Base-by-base conservation (phyloP, 371 early-diverging fungal species). In the Nematocida sp. region DNA sequence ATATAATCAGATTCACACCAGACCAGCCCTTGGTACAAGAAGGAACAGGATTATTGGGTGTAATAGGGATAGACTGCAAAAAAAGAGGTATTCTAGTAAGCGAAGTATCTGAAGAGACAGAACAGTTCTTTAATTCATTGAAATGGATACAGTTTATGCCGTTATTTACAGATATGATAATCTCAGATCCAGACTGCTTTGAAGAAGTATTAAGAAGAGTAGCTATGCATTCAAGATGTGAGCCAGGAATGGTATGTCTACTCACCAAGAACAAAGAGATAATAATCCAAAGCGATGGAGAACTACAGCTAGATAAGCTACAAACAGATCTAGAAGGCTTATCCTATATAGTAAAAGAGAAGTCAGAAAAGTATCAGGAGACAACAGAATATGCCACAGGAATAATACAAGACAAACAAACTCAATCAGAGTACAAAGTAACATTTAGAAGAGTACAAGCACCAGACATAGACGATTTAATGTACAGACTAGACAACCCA, bases 261-360 rank as follows among this genome's bases (percentile, higher is more conserved):
- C 23, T 75, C 43, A 43, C 25, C 0, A 32, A 38, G 31, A 21
- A 40, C 9, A 27, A 55, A 2, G 49, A 60, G 31, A 48, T 70
- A 7, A 52, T 57, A 21, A 47, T 70, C 1, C 32, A 46, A 21
- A 70, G 74, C 29, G 74, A 70, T 70, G 74, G 74, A 2, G 46
- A 32, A 3, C 62, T 70, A 3, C 74, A 70, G 43, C 21, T 70
- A 29, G 74, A 70, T 43, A 70, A 70, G 37, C 47, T 70, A 54
- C 15, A 48, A 46, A 70, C 74, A n/a, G 74, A 70, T 60, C 23
- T 70, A 35, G 74, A 70, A 29, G 74, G 60, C 0, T 37, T 70
- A 5, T 5, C 25, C 9, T 70, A 38, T 32, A 51, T 2, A 7
- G 38, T 34, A 25, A 13, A 53, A n/a, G 74, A 70, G 15, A 23